Evolutionary conservation across 2,329 filamentous ascomycete species (phyloP), one percentile per base, ranked within the genome.

Genomic region (Aspergillus sp.): DNA sequence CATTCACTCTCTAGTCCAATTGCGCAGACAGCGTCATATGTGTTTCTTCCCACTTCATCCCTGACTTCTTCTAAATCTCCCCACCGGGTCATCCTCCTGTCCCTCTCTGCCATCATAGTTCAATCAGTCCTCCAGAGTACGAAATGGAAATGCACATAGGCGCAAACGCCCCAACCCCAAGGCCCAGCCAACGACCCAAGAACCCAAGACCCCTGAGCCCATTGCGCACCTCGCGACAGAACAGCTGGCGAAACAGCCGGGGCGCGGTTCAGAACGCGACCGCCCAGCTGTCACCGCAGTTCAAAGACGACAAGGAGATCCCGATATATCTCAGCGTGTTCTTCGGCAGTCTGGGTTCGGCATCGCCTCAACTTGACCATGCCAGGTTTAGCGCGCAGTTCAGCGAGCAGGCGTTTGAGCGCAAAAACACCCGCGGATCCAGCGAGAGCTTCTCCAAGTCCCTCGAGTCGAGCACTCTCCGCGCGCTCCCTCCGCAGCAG

Each of bases 241-340:
- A 26, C 25, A 26, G 4, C 25, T 26, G 11, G 11, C 10, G 25
- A 26, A n/a, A 7, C 12, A 26, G 25, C 13, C 7, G 8, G 7
- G 13, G 25, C 19, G 10, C 19, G 6, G 10, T n/a, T 8, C 26
- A 17, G 15, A 16, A 15, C 15, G 12, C 26, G 10, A n/a, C 14
- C 13, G 12, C 14, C 8, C 26, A 4, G 24, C 15, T 14, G 16
- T 14, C n/a, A 13, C 4, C 19, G 15, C 8, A 30, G 15, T 14
- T 10, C 13, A 8, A 3, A 11, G 26, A 19, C 14, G 19, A 19
- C 26, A 26, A 30, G 4, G 26, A 30, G 4, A 31, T 37, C 14
- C 22, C 30, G 6, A 26, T 37, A 13, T 34, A 31, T 30, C 25
- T 33, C 27, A 37, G 31, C 17, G 22, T 37, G 2, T 37, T 33